phyloP scores from a whole-genome alignment of 768 basidiomycete species.

The Roridomyces roridus region DNA sequence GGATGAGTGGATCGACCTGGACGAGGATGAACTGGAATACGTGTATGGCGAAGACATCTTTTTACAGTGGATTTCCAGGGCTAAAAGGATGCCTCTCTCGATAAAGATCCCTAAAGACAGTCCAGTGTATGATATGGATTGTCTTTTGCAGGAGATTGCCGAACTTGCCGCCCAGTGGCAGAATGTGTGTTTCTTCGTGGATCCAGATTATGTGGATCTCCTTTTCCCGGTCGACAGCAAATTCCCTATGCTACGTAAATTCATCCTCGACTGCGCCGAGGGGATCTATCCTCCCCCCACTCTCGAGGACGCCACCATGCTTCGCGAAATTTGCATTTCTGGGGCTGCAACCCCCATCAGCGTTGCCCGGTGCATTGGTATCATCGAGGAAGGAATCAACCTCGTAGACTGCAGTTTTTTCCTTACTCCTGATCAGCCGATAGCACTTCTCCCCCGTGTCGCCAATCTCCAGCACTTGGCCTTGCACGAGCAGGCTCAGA shows the following conservation, averaged over 20 bases:
- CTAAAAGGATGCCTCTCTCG: slow-evolving; percentile 1
- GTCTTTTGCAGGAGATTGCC: neutral
- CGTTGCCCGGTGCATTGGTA: neutral
- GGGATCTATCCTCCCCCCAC: too few species aligned
- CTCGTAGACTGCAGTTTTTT: neutral
- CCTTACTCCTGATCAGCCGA: neutral
- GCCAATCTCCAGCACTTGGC: slow-evolving; percentile 1
- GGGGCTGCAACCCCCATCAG: neutral
- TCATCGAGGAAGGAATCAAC: neutral
- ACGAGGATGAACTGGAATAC: too few species aligned
- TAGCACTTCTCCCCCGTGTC: neutral
- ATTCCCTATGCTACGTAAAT: neutral
- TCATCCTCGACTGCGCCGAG: neutral
- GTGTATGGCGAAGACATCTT: neutral
- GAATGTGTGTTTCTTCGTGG: neutral
- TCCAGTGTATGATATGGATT: neutral
- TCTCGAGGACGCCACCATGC: too few species aligned
- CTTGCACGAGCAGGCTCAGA: neutral
- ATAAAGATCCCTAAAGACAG: neutral
- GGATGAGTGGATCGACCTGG: too few species aligned
- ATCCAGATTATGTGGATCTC: neutral
- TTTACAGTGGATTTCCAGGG: slow-evolving; percentile 1
- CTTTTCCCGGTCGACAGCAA: neutral
- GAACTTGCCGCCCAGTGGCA: slow-evolving; percentile 6
- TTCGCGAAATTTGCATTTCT: neutral